Evolutionary conservation across 192 early-diverging fungal genomes (phyloP).

Genomic region (Backusella macrospora): DNA sequence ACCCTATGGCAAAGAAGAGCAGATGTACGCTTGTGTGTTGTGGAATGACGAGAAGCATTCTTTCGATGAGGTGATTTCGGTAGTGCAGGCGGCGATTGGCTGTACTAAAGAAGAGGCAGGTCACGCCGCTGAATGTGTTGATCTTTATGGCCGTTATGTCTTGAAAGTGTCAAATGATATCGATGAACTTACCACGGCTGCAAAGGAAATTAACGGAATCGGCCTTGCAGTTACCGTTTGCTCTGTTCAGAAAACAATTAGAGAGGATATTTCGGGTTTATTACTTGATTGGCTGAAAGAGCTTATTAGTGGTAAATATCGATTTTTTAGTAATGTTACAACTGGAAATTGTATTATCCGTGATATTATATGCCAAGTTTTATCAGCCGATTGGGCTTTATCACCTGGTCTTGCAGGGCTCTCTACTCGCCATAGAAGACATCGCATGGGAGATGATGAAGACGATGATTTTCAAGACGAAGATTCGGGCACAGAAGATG

Average conservation of each 20-base stretch:
- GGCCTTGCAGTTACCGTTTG: conserved; percentile 78
- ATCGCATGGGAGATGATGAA: conserved; percentile 5
- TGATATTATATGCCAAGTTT: conserved; percentile 61
- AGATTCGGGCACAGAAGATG: conserved; percentile 10
- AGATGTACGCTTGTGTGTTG: conserved; percentile 74
- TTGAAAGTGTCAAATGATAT: conserved; percentile 70
- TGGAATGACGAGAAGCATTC: conserved; percentile 99
- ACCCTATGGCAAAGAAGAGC: background rate
- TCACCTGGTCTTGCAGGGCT: conserved; percentile 30
- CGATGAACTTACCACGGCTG: conserved; percentile 65
- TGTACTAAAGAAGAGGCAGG: conserved; percentile 68
- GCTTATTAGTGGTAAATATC: conserved; percentile 61
- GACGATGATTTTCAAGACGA: conserved; percentile 3
- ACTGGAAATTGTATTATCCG: conserved; percentile 48
- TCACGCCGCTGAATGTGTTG: conserved; percentile 78
- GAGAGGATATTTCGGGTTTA: conserved; percentile 81
- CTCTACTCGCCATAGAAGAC: conserved; percentile 22
- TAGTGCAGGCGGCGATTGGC: conserved; percentile 65
- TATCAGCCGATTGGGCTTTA: conserved; percentile 61
- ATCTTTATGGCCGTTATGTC: conserved; percentile 81
- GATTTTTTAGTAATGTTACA: conserved; percentile 34
- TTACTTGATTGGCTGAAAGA: conserved; percentile 84
- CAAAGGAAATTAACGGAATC: conserved; percentile 68
- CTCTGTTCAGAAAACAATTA: conserved; percentile 78
- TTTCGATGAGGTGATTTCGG: conserved; percentile 88